Base-by-base conservation (phyloP, 2,329 filamentous ascomycete species). In the Arthrinium puccinioides region DNA sequence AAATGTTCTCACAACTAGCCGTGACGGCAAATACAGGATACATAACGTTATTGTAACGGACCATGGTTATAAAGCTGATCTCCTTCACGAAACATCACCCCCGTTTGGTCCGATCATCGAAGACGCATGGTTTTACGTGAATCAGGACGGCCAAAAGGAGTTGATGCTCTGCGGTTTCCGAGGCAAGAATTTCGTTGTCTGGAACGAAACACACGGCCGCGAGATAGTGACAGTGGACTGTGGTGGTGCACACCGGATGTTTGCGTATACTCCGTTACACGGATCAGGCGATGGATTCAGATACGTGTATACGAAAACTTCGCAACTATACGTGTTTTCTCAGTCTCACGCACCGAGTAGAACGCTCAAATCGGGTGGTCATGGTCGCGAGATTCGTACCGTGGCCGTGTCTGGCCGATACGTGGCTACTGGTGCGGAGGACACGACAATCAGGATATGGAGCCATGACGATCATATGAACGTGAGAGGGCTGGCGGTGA, bases 171-270 rank as follows among this genome's bases (percentile, higher is more conserved):
- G 82, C 55, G 90, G 90, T 4, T 97, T 96, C 61, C 79, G 76
- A 38, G 79, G 84, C 54, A 87, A 79, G 44, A 69, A 78, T 32
- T 94, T 97, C 53, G 67, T 94, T 10, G 72, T 90, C 9, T 92
- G 86, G 76, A 86, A 95, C 55, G 79, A 85, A 53, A 79, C 76
- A 0, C 66, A 66, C 2, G 79, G 86, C 41, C 72, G 77, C 39
- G 83, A 90, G 50, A 59, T 90, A 13, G 74, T 82, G 38, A 71
- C 69, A 1, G 70, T 94, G 21, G 80, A 88, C 33, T 96, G 90
- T 53, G 90, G 89, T 38, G 90, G 90, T 23, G 81, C 80, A 0
- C 87, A 95, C 53, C 76, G 90, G 38, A 80, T 74, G 21, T 96
- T 87, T 70, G 73, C 76, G 45, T 58, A 60, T 39, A 47, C 55